These are phyloP conservation scores for Claviceps pazoutovae DNA, from an alignment of 2,329 filamentous ascomycete species.

Conservation along the genomic window DNA sequence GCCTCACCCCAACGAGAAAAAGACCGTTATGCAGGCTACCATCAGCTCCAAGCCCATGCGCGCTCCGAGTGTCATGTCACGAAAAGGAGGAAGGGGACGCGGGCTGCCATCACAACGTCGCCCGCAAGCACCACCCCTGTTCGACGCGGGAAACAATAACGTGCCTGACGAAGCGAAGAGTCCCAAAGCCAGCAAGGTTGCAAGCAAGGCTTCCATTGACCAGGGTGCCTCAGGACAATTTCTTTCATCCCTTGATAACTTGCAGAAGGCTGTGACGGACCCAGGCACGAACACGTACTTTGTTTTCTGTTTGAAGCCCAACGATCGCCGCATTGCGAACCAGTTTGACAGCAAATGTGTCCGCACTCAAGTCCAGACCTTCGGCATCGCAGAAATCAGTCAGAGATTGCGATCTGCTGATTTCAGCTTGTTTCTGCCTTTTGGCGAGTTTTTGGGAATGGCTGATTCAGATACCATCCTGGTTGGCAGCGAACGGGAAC, in stretches of 20 bases:
- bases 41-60: constrained; percentile 91
- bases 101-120: constrained; percentile 23
- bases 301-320: constrained; percentile 93
- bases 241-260: constrained; percentile 74
- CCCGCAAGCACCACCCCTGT: constrained; percentile 22
- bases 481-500: constrained; percentile 84
- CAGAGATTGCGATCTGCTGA: constrained; percentile 85
- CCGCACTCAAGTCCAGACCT: constrained; percentile 81
- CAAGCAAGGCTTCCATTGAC: constrained; percentile 28
- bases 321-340: constrained; percentile 91
- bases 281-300: constrained; percentile 88
- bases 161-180: constrained; percentile 23
- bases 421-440: constrained; percentile 90
- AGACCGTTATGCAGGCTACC: constrained; percentile 86
- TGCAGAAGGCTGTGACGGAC: constrained; percentile 72
- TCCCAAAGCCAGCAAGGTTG: constrained; percentile 19
- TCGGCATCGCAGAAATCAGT: constrained; percentile 94
- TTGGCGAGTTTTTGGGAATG: constrained; percentile 85
- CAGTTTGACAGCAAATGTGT: constrained; percentile 99
- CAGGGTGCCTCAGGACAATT: constrained; percentile 92
- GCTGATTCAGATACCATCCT: constrained; percentile 73
- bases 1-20: constrained; percentile 81
- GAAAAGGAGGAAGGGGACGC: constrained; percentile 43
- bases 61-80: constrained; percentile 81
- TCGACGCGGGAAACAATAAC: constrained; percentile 23